These are phyloP conservation scores for Astrephomene gubernaculifera DNA, from an alignment of 139 green algal genomes.

Conservation along the genomic window DNA sequence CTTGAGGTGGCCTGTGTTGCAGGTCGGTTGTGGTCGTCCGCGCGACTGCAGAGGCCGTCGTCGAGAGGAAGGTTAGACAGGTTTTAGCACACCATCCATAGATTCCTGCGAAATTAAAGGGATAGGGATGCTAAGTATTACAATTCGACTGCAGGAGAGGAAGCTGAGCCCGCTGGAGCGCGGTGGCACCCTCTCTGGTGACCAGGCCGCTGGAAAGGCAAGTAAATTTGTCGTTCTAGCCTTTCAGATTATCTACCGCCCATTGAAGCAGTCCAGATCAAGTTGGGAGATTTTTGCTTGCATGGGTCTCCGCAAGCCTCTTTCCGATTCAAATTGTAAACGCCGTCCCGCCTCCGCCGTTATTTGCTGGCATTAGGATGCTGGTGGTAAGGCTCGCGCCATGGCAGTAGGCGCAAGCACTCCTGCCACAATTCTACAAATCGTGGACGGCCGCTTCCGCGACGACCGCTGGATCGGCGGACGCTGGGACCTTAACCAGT, in stretches of 20 bases:
- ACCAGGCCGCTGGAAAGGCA: constrained; percentile 78
- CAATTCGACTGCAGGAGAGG: constrained; percentile 52
- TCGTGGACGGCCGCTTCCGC: constrained; percentile 86
- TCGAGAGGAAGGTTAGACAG: constrained; percentile 32
- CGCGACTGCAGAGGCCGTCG: constrained; percentile 44
- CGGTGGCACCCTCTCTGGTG: constrained; percentile 80
- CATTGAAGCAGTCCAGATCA: no score
- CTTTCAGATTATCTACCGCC: no score
- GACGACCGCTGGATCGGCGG: constrained; percentile 89
- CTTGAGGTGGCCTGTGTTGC: not conserved
- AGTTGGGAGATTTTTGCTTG: no score
- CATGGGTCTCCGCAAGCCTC: no score
- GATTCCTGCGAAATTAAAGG: not conserved
- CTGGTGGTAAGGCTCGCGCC: constrained; percentile 47
- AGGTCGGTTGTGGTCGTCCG: constrained; percentile 33
- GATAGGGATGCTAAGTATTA: not conserved
- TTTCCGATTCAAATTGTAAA: constrained; percentile 10
- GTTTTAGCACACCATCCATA: not conserved
- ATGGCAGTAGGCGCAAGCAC: not conserved
- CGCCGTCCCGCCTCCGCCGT: no score
- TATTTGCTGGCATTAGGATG: no score
- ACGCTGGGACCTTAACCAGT: constrained; percentile 80
- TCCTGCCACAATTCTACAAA: constrained; percentile 46
- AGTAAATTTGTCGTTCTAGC: no score
- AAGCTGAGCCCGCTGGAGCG: constrained; percentile 74